These are phyloP conservation scores for Cutaneotrichosporon mucoides DNA, from an alignment of 1,284 basidiomycete genomes.

Conservation along the genomic window DNA sequence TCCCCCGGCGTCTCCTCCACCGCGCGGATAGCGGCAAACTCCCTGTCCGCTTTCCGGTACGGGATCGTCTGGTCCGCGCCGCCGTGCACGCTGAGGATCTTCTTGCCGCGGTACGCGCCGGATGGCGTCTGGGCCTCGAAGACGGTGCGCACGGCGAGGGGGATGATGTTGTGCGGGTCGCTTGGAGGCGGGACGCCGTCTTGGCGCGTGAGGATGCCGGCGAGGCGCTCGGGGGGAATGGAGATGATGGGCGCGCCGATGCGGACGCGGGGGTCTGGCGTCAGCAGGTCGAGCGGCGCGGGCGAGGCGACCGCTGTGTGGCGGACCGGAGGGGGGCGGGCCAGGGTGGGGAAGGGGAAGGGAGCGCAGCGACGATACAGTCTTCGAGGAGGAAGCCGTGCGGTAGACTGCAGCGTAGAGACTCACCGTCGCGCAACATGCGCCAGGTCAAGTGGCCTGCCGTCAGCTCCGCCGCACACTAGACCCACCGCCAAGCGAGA, in stretches of 20 bases:
- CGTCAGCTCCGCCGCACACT: slow-evolving; percentile 3
- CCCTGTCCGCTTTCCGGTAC: slow-evolving; percentile 21
- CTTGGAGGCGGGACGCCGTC: slow-evolving; percentile 51
- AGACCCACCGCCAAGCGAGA: slow-evolving; percentile 50
- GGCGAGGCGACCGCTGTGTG: no score
- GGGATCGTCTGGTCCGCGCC: slow-evolving; percentile 43
- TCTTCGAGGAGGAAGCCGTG: no score
- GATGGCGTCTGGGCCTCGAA: slow-evolving; percentile 45
- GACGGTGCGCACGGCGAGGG: background rate
- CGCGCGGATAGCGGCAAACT: slow-evolving; percentile 32
- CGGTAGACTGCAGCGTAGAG: no score
- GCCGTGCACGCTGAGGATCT: slow-evolving; percentile 65
- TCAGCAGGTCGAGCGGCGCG: background rate
- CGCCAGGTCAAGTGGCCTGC: slow-evolving; percentile 11
- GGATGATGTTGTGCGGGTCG: slow-evolving; percentile 30
- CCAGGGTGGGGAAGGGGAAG: no score
- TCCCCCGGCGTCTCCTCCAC: background rate
- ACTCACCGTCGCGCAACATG: slow-evolving; percentile 9
- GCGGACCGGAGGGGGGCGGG: no score
- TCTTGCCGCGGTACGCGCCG: slow-evolving; percentile 61
- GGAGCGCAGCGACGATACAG: no score
- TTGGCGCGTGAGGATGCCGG: slow-evolving; percentile 53
- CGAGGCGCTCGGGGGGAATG: slow-evolving; percentile 5
- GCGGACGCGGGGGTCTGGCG: slow-evolving; percentile 52
- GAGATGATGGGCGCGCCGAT: slow-evolving; percentile 11